Evolutionary conservation across 306 rosid species (phyloP).

Genomic region (Macrotyloma uniflorum): DNA sequence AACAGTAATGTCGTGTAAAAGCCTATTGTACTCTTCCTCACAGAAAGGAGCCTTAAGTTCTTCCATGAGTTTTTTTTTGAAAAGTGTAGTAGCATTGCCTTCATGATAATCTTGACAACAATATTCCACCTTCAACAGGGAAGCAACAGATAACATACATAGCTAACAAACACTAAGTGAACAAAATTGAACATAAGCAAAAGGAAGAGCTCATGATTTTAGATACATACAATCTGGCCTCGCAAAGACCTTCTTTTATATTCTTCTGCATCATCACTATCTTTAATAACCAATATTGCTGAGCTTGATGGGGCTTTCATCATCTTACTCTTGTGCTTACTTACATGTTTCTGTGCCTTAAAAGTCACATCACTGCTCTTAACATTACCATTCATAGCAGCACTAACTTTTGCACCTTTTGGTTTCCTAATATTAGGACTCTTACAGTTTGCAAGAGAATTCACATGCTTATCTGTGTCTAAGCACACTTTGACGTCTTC

Average conservation of each 20-base stretch:
- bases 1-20: neutral
- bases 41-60: slow-evolving; percentile 41
- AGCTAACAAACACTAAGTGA: neutral
- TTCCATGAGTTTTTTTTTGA: slow-evolving; percentile 37
- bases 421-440: slow-evolving; percentile 7
- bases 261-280: slow-evolving; percentile 19
- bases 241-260: neutral
- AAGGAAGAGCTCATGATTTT: neutral
- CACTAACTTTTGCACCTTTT: slow-evolving; percentile 1
- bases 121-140: slow-evolving; percentile 33
- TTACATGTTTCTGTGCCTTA: neutral
- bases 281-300: slow-evolving; percentile 21
- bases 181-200: neutral
- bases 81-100: slow-evolving; percentile 6
- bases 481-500: neutral
- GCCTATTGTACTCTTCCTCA: slow-evolving; percentile 40
- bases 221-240: slow-evolving; percentile 9
- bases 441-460: neutral
- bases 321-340: neutral
- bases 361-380: neutral
- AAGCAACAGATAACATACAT: slow-evolving; percentile 8
- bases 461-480: neutral
- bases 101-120: neutral
- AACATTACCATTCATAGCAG: neutral
- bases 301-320: neutral